A percentile compares a stretch with the other conserved stretches of the same genome.
These are phyloP conservation scores for Gastrodia elata DNA, from an alignment of 106 monocot genomes.

Conservation along the genomic window DNA sequence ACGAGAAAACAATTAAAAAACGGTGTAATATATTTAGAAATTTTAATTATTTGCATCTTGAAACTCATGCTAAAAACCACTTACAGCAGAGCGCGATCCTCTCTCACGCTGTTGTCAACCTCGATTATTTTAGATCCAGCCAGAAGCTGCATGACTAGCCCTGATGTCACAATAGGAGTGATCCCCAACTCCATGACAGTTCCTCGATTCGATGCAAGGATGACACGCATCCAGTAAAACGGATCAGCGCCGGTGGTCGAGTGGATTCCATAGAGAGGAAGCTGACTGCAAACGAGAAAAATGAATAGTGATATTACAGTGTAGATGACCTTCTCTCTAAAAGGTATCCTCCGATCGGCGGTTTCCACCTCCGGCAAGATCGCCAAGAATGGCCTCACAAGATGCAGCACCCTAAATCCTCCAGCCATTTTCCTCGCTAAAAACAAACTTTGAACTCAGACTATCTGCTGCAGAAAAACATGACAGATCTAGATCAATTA, in stretches of 20 bases:
- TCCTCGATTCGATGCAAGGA: constrained; percentile 18
- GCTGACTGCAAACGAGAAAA: constrained; percentile 16
- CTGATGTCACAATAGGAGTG: constrained; percentile 15
- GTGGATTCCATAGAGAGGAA: constrained; percentile 18
- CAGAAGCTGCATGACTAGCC: constrained; percentile 12
- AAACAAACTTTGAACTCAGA: neutral
- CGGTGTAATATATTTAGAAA: no score
- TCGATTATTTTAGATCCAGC: constrained; percentile 17
- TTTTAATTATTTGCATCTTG: no score
- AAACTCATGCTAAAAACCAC: neutral
- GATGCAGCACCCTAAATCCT: constrained; percentile 11
- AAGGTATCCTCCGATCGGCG: constrained; percentile 15
- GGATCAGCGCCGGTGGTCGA: constrained; percentile 22
- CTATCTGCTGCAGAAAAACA: neutral
- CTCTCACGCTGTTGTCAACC: constrained; percentile 13
- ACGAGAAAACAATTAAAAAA: neutral
- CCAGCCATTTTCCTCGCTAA: constrained; percentile 11
- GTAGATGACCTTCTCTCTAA: constrained; percentile 20
- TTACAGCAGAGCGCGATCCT: constrained; percentile 15
- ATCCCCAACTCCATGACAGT: constrained; percentile 15
- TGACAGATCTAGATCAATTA: neutral
- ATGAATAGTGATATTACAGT: constrained; percentile 15
- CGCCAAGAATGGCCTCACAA: constrained; percentile 15
- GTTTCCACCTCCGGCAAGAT: constrained; percentile 16
- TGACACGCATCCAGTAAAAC: constrained; percentile 25